Conservation (phyloP, 805 yeast species). For the Brettanomyces naardenensis region DNA sequence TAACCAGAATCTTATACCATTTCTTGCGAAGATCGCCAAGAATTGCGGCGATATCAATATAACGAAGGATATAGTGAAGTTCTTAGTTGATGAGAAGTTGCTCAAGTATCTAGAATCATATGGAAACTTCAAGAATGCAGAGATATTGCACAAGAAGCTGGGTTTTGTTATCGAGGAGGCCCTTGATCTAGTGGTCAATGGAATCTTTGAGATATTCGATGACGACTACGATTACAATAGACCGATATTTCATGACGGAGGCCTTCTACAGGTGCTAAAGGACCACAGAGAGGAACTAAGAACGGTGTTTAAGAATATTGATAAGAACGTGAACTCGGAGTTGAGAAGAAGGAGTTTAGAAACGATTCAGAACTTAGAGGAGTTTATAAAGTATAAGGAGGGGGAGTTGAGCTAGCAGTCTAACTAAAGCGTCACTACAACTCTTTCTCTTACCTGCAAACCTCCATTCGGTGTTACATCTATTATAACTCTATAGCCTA, state of each 20-base stretch:
- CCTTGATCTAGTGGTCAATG: constrained; percentile 52
- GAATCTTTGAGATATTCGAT: constrained; percentile 70
- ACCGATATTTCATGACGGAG: constrained; percentile 53
- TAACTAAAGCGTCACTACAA: too few species aligned
- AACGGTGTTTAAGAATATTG: constrained; percentile 51
- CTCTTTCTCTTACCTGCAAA: too few species aligned
- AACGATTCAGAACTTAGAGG: constrained; percentile 52
- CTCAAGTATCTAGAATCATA: constrained; percentile 10
- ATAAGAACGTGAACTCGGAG: constrained; percentile 49
- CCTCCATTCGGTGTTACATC: too few species aligned
- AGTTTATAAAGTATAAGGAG: constrained; percentile 73
- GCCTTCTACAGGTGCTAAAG: constrained; percentile 35
- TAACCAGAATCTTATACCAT: constrained; percentile 15
- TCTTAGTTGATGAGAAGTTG: constrained; percentile 19
- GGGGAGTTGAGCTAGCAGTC: constrained; percentile 34
- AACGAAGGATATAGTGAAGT: constrained; percentile 16
- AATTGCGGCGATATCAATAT: constrained; percentile 9
- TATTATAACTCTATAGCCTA: too few species aligned
- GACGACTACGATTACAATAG: constrained; percentile 68
- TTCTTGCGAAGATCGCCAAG: constrained; percentile 21
- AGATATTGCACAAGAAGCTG: constrained; percentile 19
- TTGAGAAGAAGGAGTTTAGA: constrained; percentile 62
- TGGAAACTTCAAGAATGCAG: constrained; percentile 6
- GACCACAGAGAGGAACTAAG: constrained; percentile 40
- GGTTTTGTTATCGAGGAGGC: constrained; percentile 19